These are phyloP conservation scores for Eutypa lata DNA, from an alignment of 2,329 filamentous ascomycete species.

Conservation along the genomic window DNA sequence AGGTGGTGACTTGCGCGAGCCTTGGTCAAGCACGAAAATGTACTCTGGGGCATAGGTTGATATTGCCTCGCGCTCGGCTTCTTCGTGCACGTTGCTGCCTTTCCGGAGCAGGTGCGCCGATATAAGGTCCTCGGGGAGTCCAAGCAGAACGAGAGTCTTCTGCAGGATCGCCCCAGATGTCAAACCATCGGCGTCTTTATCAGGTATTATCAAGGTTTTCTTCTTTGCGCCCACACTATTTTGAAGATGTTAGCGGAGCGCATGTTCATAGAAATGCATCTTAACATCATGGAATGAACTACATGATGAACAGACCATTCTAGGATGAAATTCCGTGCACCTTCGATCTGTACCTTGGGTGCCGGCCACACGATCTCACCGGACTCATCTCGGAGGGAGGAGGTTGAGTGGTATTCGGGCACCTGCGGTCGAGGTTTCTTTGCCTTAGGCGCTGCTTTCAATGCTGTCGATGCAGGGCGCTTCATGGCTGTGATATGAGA, in stretches of 20 bases:
- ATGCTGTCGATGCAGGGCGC: slow-evolving; percentile 17
- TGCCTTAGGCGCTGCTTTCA: slow-evolving; percentile 12
- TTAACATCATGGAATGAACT: no score
- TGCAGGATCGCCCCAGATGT: slow-evolving; percentile 61
- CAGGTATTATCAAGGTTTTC: slow-evolving; percentile 59
- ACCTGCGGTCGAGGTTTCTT: slow-evolving; percentile 28
- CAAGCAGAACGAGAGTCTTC: slow-evolving; percentile 56
- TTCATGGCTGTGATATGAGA: slow-evolving; percentile 19
- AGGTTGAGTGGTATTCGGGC: slow-evolving; percentile 43
- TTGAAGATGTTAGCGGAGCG: no score
- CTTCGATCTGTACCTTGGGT: slow-evolving; percentile 49
- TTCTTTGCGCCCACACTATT: slow-evolving; percentile 48
- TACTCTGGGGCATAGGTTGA: slow-evolving; percentile 47
- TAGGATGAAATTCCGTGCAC: slow-evolving; percentile 52
- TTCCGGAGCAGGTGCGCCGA: slow-evolving; percentile 58
- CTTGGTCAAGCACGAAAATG: slow-evolving; percentile 65
- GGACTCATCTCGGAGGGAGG: slow-evolving; percentile 36
- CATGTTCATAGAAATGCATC: no score
- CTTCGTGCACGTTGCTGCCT: slow-evolving; percentile 55
- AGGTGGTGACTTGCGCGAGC: slow-evolving; percentile 52
- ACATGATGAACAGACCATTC: slow-evolving; percentile 57
- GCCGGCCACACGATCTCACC: slow-evolving; percentile 61
- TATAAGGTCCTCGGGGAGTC: slow-evolving; percentile 50
- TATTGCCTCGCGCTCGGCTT: slow-evolving; percentile 51
- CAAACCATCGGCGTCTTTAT: slow-evolving; percentile 68